phyloP scores from a whole-genome alignment of 148 eudicot species.

The Amaranthus cruentus region DNA sequence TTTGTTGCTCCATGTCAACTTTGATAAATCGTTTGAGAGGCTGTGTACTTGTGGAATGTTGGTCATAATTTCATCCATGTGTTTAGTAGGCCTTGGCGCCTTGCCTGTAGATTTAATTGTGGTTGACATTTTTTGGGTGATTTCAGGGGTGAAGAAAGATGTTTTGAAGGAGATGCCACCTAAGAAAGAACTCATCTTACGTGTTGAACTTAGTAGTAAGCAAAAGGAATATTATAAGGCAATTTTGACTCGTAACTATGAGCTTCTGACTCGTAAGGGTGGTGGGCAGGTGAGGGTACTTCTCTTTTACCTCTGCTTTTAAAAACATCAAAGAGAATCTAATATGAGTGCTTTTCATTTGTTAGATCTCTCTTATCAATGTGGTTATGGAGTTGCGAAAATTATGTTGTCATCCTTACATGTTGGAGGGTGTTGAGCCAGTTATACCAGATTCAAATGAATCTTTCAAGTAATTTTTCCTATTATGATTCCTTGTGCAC shows the following conservation, averaged over 20 bases:
- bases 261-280: slow-evolving; percentile 82
- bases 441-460: slow-evolving; percentile 61
- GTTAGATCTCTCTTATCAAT: slow-evolving; percentile 80
- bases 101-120: background rate
- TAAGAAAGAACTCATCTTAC: slow-evolving; percentile 89
- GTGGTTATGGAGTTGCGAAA: slow-evolving; percentile 98
- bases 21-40: too few species aligned
- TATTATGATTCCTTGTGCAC: background rate
- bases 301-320: slow-evolving; percentile 4
- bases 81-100: background rate
- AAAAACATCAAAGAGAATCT: slow-evolving; percentile 3
- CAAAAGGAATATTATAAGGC: slow-evolving; percentile 99
- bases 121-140: slow-evolving; percentile 13
- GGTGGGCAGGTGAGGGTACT: slow-evolving; percentile 76
- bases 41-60: too few species aligned
- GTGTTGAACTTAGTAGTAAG: slow-evolving; percentile 88
- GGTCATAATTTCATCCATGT: background rate
- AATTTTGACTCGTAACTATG: slow-evolving; percentile 91
- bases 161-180: slow-evolving; percentile 95
- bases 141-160: slow-evolving; percentile 94
- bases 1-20: too few species aligned
- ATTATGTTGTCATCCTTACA: slow-evolving; percentile 92
- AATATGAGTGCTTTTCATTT: slow-evolving; percentile 19
- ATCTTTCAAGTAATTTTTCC: slow-evolving; percentile 62
- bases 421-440: slow-evolving; percentile 98